Conservation (phyloP, 805 yeast species). For the Ogataea paraovalis region DNA sequence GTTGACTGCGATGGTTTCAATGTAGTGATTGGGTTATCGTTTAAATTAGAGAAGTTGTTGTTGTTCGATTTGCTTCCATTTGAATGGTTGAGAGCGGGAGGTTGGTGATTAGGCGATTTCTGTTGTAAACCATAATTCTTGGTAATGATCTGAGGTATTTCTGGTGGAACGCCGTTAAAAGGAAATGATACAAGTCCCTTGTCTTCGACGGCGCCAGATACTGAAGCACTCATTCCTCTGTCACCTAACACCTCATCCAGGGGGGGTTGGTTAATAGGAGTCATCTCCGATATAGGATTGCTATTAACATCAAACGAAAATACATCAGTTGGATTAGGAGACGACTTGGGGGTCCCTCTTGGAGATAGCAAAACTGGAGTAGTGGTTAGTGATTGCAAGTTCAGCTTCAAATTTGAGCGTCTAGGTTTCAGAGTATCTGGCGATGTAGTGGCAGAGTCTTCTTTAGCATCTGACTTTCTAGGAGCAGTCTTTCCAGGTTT, state of each 20-base stretch:
- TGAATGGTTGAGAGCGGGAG: not conserved
- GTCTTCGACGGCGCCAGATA: not conserved
- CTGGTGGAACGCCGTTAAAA: not conserved
- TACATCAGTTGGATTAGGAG: constrained; percentile 21
- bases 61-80: not conserved
- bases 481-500: not conserved
- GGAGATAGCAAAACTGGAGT: constrained; percentile 30
- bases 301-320: constrained; percentile 12
- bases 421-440: constrained; percentile 1
- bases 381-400: constrained; percentile 17
- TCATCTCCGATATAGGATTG: not conserved
- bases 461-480: not conserved
- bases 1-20: constrained; percentile 6
- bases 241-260: constrained; percentile 12
- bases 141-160: not conserved
- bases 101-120: not conserved
- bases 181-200: not conserved
- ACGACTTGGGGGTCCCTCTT: constrained; percentile 28
- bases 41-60: not conserved
- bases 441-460: not conserved
- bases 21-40: not conserved
- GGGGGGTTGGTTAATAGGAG: constrained; percentile 3
- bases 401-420: constrained; percentile 20
- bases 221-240: no score
- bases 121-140: not conserved